A percentile compares a stretch with the other conserved stretches of the same genome.
phyloP scores from a whole-genome alignment of 1,284 basidiomycete genomes.

The Earliella scabrosa region DNA sequence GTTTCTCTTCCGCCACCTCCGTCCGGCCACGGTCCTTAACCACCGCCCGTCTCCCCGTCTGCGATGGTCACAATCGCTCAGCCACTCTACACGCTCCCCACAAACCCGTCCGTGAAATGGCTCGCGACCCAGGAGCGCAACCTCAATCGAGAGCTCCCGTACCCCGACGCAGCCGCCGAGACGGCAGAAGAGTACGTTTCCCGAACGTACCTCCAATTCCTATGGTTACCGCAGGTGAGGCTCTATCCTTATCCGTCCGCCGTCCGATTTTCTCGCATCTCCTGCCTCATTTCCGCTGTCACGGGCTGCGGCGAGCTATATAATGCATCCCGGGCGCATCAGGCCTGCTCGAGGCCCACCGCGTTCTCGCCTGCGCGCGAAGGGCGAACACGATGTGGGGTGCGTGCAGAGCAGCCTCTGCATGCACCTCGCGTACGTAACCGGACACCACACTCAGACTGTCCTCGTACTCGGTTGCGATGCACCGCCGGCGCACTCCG shows the following conservation, averaged over 20 bases:
- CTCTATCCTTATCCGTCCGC: not conserved
- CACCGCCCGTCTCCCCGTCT: not conserved
- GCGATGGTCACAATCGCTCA: constrained; percentile 7
- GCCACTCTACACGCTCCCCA: constrained; percentile 20
- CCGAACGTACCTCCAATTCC: constrained; percentile 65
- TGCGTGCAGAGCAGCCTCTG: constrained; percentile 4
- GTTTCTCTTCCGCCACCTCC: constrained; percentile 18
- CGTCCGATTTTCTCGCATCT: constrained; percentile 7
- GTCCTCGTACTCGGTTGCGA: not conserved
- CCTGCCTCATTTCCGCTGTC: constrained; percentile 5
- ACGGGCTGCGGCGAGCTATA: constrained; percentile 10
- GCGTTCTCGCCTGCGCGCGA: constrained; percentile 6
- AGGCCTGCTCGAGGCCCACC: constrained; percentile 15
- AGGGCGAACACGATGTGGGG: constrained; percentile 19
- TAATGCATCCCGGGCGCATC: constrained; percentile 2
- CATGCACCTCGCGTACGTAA: not conserved
- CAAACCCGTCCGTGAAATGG: constrained; percentile 34
- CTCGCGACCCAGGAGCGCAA: constrained; percentile 34
- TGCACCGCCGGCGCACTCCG: not conserved
- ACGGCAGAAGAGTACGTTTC: constrained; percentile 28
- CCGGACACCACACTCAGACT: not conserved
- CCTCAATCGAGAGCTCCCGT: constrained; percentile 28
- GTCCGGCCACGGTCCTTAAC: not conserved
- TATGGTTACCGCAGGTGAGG: constrained; percentile 74
- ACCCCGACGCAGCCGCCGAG: constrained; percentile 22